Conservation (phyloP, 495 filamentous ascomycete species). For the Saxispiralis lemnorum region DNA sequence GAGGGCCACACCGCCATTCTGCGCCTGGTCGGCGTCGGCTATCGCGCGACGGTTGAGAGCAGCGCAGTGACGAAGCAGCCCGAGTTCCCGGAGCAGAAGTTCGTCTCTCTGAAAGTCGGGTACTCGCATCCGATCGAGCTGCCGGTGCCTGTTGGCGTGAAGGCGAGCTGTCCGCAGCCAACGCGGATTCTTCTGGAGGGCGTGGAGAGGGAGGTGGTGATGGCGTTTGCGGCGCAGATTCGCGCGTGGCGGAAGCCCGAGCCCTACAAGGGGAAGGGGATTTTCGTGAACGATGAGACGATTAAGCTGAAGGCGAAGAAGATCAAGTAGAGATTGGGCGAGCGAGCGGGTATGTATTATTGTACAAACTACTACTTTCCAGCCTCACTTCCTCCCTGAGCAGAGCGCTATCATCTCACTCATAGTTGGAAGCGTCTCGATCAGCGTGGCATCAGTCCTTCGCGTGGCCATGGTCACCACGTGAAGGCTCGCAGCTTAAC, state of each 20-base stretch:
- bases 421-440: too few relatives aligned
- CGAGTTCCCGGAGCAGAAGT: slow-evolving; percentile 63
- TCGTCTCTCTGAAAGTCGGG: slow-evolving; percentile 83
- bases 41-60: slow-evolving; percentile 67
- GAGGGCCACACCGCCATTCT: slow-evolving; percentile 91
- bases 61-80: slow-evolving; percentile 49
- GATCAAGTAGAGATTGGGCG: slow-evolving; percentile 55
- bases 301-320: slow-evolving; percentile 97
- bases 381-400: too few relatives aligned
- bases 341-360: neutral
- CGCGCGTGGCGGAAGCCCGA: slow-evolving; percentile 78
- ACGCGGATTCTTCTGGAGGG: slow-evolving; percentile 85
- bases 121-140: slow-evolving; percentile 91
- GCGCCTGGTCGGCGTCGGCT: slow-evolving; percentile 89
- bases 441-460: too few relatives aligned
- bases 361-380: too few relatives aligned
- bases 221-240: slow-evolving; percentile 78
- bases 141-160: slow-evolving; percentile 62
- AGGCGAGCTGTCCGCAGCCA: slow-evolving; percentile 78
- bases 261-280: slow-evolving; percentile 98
- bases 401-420: too few relatives aligned
- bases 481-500: too few relatives aligned
- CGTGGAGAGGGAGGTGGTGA: slow-evolving; percentile 64
- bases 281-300: slow-evolving; percentile 91
- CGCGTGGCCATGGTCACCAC: too few relatives aligned